Base-by-base conservation (phyloP, 2,329 filamentous ascomycete genomes). In the Simplicillium sp. region DNA sequence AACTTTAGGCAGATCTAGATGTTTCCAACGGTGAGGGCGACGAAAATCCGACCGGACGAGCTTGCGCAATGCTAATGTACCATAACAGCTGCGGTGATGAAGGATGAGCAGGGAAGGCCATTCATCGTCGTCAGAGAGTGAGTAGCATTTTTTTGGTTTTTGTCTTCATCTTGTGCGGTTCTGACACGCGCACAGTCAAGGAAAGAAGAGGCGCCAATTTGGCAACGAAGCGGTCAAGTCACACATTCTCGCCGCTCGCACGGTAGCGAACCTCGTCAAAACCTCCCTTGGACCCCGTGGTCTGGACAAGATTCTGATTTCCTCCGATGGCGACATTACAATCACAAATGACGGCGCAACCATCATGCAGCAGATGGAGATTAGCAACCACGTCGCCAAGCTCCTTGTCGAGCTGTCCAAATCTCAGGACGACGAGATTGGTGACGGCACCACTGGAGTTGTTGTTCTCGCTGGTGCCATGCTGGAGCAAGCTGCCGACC, bases 61-160 rank as follows among this genome's bases (percentile, higher is more conserved):
- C 20, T 25, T 25, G 20, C 20, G 9, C 20, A 25, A 25, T 25
- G 20, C 20, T 25, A 25, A 25, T 25, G 6, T 33, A 48, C 31
- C 13, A 33, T 33, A n/a, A 49, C 44, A 83, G 79, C 79, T 59
- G 61, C 73, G 61, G 68, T 98, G 65, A 80, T 96, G 73, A 95
- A 95, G 73, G 92, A 98, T 75, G 92, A 98, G 70, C 82, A 92
- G 64, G 92, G 92, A 47, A 80, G 92, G 60, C 92, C 92, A 32
- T 98, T 98, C 66, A 98, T 98, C 61, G 83, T 98, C 49, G 92
- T 98, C 54, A 78, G 92, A 82, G 92, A 98, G 87, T 94, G 76
- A 54, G 85, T 77, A 38, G 35, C 33, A 33, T 16, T 12, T 7
- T 12, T 8, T 5, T 34, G 34, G 31, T 32, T 37, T 25, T 25